phyloP scores from a whole-genome alignment of 1,284 basidiomycete species.

The Ustilago hordei region DNA sequence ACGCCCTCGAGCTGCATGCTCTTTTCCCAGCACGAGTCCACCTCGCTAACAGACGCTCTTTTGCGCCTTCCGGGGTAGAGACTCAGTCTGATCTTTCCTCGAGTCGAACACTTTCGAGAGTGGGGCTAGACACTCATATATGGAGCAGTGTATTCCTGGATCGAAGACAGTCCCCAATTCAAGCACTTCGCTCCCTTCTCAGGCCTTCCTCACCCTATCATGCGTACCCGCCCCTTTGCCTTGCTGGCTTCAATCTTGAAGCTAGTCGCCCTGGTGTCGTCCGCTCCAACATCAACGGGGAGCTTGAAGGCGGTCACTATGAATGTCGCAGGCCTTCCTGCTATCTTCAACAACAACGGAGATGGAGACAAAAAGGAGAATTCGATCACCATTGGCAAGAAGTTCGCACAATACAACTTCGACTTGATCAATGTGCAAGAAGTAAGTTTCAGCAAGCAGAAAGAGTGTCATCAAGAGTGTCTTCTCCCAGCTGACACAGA shows the following conservation, averaged over 20 bases:
- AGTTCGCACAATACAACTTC: constrained; percentile 20
- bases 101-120: no score
- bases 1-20: no score
- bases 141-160: no score
- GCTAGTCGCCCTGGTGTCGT: constrained; percentile 6
- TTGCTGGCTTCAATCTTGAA: constrained; percentile 12
- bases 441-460: constrained; percentile 7
- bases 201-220: neutral
- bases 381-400: constrained; percentile 22
- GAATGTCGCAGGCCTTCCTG: constrained; percentile 32
- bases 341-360: constrained; percentile 23
- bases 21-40: no score
- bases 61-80: no score
- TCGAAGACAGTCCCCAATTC: no score
- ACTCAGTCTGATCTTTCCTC: no score
- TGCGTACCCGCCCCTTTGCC: constrained; percentile 9
- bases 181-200: no score
- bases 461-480: neutral
- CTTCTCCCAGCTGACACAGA: neutral
- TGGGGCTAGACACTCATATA: no score
- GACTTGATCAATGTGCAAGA: constrained; percentile 35
- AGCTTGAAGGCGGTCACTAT: constrained; percentile 25
- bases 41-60: no score
- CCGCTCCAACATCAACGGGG: constrained; percentile 9
- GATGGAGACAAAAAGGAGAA: constrained; percentile 26